Evolutionary conservation across 768 basidiomycete species (phyloP), one percentile per base, ranked within the genome.

Genomic region (Psilocybe cyanescens): DNA sequence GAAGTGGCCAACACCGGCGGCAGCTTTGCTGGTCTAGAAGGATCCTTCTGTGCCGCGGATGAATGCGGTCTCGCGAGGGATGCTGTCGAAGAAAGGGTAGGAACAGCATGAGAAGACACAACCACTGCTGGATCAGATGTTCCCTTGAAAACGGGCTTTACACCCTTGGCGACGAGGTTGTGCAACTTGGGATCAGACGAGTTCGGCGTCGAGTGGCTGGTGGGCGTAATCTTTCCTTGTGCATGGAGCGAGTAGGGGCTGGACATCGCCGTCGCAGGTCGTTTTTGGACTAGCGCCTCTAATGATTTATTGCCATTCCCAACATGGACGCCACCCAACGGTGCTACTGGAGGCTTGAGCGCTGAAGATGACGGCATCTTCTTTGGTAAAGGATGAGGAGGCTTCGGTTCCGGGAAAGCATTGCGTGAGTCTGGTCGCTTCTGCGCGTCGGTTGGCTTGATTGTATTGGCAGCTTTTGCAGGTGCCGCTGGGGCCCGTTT

Each of bases 81-180:
- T 4, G 90, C 92, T 1, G 90, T 92, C 0, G 88, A 86, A 3
- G 90, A 91, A 2, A 93, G 74, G 67, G 83, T 87, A 0, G 92
- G 92, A 3, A 79, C 81, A 11, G 91, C 92, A 63, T 87, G 84
- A 0, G 90, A 92, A 0, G 89, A 88, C 0, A 89, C 90, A 4
- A 93, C 65, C 19, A 86, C 70, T 0, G 89, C 89, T 17, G 89
- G 89, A 1, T 88, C 87, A 11, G 86, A 88, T 17, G 85, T 71
- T n/a, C 86, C 83, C 69, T 91, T 90, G 65, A 81, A 76, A 41
- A 82, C 65, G 14, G 79, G 75, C 54, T 75, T 75, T 37, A 77
- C 67, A 41, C 67, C 69, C 65, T 69, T 75, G 46, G 65, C 64
- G 30, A 57, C 51, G 54, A 55, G 11, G 67, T 66, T 19, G 57